A percentile compares a stretch with the other conserved stretches of the same genome.
These are phyloP conservation scores for Suillus plorans DNA, from an alignment of 768 basidiomycete species.

Conservation along the genomic window DNA sequence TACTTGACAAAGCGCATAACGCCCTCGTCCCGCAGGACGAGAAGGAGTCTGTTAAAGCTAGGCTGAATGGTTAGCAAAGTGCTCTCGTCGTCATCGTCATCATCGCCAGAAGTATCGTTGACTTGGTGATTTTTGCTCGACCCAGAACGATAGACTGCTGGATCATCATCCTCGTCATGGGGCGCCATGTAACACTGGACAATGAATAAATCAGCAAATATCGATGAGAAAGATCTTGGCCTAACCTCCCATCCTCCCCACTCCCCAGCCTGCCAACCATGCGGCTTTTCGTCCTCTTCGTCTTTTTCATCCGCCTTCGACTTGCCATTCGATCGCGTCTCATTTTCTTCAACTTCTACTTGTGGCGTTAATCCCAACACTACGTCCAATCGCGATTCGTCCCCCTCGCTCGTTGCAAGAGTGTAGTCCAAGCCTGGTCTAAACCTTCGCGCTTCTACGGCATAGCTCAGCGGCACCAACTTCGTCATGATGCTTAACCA, in stretches of 20 bases:
- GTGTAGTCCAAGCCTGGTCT: conserved; percentile 94
- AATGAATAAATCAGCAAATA: background rate
- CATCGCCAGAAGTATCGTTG: conserved; percentile 13
- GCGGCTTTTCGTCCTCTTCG: conserved; percentile 31
- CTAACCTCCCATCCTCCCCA: conserved; percentile 95
- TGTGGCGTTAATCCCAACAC: conserved; percentile 84
- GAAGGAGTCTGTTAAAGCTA: conserved; percentile 83
- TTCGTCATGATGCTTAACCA: conserved; percentile 78
- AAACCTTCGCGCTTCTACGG: conserved; percentile 84
- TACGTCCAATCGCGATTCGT: conserved; percentile 80
- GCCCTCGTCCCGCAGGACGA: conserved; percentile 89
- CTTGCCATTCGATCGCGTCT: conserved; percentile 26
- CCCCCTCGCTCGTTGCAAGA: conserved; percentile 83
- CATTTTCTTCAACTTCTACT: conserved; percentile 32
- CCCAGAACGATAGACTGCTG: conserved; percentile 83
- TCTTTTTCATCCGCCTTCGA: conserved; percentile 32
- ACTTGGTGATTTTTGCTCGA: conserved; percentile 38
- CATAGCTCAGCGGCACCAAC: conserved; percentile 69
- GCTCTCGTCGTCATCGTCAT: conserved; percentile 50
- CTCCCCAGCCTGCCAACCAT: conserved; percentile 68
- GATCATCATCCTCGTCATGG: conserved; percentile 93
- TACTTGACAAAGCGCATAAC: conserved; percentile 98
- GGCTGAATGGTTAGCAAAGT: conserved; percentile 87
- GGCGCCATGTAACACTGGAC: conserved; percentile 90
- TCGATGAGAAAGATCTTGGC: conserved; percentile 3